phyloP scores from a whole-genome alignment of 805 yeast genomes.

The Metschnikowia orientalis region DNA sequence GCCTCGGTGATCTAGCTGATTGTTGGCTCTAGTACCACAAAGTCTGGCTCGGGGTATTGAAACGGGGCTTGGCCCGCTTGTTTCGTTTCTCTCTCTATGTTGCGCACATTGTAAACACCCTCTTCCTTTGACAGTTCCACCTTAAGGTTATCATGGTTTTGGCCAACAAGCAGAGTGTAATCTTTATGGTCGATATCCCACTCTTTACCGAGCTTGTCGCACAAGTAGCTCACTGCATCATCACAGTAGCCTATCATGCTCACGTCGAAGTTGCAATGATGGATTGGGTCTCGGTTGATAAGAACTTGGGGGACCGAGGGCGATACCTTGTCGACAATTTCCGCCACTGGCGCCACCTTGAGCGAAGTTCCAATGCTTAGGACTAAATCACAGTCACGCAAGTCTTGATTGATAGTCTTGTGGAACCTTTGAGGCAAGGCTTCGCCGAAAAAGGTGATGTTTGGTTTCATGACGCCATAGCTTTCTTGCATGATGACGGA shows the following conservation, averaged over 20 bases:
- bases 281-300: slow-evolving; percentile 71
- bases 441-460: slow-evolving; percentile 89
- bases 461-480: slow-evolving; percentile 85
- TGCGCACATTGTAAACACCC: slow-evolving; percentile 1
- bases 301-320: slow-evolving; percentile 77
- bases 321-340: slow-evolving; percentile 71
- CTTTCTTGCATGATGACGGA: slow-evolving; percentile 41
- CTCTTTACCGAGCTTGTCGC: slow-evolving; percentile 24
- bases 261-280: slow-evolving; percentile 75
- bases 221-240: slow-evolving; percentile 65
- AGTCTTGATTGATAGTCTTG: slow-evolving; percentile 53
- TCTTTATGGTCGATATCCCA: slow-evolving; percentile 35
- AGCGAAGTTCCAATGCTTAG: slow-evolving; percentile 87
- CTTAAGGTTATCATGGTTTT: slow-evolving; percentile 7
- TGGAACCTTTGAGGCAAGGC: slow-evolving; percentile 70
- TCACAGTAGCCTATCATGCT: slow-evolving; percentile 78
- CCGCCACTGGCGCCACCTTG: slow-evolving; percentile 89
- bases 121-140: slow-evolving; percentile 1
- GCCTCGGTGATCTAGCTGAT: too few species aligned
- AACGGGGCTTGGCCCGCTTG: neutral
- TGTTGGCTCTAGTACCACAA: slow-evolving; percentile 16
- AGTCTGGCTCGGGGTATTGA: slow-evolving; percentile 12
- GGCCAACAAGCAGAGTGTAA: slow-evolving; percentile 17
- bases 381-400: slow-evolving; percentile 66
- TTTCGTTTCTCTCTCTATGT: neutral